These are phyloP conservation scores for Cyclanthera cordifolia DNA, from an alignment of 306 rosid species.

Conservation along the genomic window DNA sequence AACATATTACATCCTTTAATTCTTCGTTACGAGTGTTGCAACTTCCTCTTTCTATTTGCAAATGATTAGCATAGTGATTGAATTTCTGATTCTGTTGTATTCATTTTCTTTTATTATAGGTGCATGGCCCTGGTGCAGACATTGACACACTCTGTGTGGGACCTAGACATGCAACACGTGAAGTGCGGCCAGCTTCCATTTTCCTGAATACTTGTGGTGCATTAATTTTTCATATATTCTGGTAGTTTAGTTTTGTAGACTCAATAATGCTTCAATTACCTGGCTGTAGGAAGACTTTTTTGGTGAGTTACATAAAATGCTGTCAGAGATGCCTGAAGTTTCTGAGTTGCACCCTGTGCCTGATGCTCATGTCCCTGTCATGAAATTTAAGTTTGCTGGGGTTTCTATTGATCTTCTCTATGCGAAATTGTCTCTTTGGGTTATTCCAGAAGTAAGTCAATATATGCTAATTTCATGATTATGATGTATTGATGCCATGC, in stretches of 20 bases:
- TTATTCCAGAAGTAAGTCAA: slow-evolving; percentile 81
- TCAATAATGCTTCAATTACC: slow-evolving; percentile 18
- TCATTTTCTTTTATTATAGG: slow-evolving; percentile 29
- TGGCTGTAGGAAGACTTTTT: slow-evolving; percentile 77
- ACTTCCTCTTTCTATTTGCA: neutral
- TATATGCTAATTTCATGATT: neutral
- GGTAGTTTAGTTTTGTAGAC: slow-evolving; percentile 6
- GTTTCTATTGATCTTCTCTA: slow-evolving; percentile 88
- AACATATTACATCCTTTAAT: neutral
- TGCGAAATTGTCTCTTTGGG: slow-evolving; percentile 79
- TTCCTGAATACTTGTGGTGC: slow-evolving; percentile 5
- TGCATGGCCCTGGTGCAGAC: slow-evolving; percentile 97
- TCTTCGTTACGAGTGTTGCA: too few species aligned
- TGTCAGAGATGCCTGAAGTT: slow-evolving; percentile 83
- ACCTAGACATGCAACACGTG: slow-evolving; percentile 89
- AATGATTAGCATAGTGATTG: neutral
- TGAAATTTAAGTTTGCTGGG: slow-evolving; percentile 68
- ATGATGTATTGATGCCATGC: neutral
- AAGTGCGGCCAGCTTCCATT: slow-evolving; percentile 32
- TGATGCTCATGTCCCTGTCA: slow-evolving; percentile 85
- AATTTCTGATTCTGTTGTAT: neutral
- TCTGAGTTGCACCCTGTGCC: slow-evolving; percentile 90
- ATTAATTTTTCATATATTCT: neutral
- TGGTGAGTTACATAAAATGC: slow-evolving; percentile 68
- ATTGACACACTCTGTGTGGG: slow-evolving; percentile 96